These are phyloP conservation scores for Microcyclosporella mali DNA, from an alignment of 2,329 filamentous ascomycete genomes.

Conservation along the genomic window DNA sequence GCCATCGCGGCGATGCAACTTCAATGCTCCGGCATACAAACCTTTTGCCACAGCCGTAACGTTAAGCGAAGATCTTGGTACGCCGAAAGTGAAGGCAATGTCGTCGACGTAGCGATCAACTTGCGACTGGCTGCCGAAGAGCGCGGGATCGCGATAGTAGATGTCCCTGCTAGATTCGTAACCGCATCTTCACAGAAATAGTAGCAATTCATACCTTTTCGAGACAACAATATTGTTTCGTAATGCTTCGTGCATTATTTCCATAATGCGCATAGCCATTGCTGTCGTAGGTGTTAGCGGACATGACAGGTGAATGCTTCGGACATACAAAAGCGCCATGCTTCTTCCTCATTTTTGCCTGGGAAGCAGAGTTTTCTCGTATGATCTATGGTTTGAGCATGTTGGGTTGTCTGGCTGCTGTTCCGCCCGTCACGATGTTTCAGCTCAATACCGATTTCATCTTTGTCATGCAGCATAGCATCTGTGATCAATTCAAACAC, in stretches of 20 bases:
- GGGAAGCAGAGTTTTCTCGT: conserved; percentile 43
- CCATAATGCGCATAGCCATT: conserved; percentile 50
- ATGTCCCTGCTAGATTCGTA: conserved; percentile 54
- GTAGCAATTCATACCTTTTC: conserved; percentile 43
- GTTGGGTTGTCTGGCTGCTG: conserved; percentile 3
- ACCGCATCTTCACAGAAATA: neutral
- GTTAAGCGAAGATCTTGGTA: conserved; percentile 60
- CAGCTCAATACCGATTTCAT: conserved; percentile 46
- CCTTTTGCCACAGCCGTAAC: conserved; percentile 72
- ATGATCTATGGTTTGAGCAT: conserved; percentile 8
- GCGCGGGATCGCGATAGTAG: conserved; percentile 67
- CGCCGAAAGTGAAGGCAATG: conserved; percentile 61
- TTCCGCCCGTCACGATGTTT: conserved; percentile 33
- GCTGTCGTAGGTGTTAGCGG: conserved; percentile 34
- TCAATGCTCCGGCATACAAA: conserved; percentile 56
- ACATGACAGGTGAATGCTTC: neutral
- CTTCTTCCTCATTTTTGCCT: conserved; percentile 49
- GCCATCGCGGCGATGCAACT: conserved; percentile 43
- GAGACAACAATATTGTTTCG: conserved; percentile 45
- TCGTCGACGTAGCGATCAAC: conserved; percentile 71
- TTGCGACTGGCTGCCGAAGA: conserved; percentile 62
- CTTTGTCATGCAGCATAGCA: conserved; percentile 40
- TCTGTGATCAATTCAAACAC: conserved; percentile 50
- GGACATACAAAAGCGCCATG: conserved; percentile 50
- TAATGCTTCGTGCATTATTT: conserved; percentile 50